phyloP scores from a whole-genome alignment of 345 rosid genomes.

The Brassica nigra region DNA sequence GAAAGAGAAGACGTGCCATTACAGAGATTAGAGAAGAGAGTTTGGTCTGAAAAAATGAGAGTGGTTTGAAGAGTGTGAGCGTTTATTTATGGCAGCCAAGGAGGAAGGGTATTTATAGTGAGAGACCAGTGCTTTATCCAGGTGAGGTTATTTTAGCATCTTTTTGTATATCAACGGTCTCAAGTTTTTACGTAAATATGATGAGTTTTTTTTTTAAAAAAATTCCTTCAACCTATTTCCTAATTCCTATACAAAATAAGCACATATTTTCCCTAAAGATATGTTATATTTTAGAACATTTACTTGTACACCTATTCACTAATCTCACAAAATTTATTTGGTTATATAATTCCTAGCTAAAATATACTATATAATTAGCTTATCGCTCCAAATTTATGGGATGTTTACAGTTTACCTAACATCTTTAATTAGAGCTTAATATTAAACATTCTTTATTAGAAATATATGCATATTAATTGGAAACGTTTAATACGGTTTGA shows the following conservation, averaged over 20 bases:
- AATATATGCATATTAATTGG: neutral
- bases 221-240: neutral
- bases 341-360: no score
- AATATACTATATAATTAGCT: no score
- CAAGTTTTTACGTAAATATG: constrained; percentile 12
- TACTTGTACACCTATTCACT: no score
- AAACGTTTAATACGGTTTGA: neutral
- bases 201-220: neutral
- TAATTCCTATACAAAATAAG: no score
- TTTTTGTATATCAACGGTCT: neutral
- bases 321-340: no score
- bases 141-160: no score
- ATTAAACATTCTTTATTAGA: neutral
- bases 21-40: constrained; percentile 20
- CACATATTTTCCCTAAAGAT: no score
- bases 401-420: neutral
- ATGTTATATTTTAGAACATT: no score
- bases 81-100: constrained; percentile 8
- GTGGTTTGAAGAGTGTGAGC: constrained; percentile 19
- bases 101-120: constrained; percentile 29
- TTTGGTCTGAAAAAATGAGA: constrained; percentile 11
- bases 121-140: neutral
- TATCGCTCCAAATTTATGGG: no score
- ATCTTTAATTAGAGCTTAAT: neutral
- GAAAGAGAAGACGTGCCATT: constrained; percentile 76